These are phyloP conservation scores for Auricularia sp. DNA, from an alignment of 768 basidiomycete genomes.

Conservation along the genomic window DNA sequence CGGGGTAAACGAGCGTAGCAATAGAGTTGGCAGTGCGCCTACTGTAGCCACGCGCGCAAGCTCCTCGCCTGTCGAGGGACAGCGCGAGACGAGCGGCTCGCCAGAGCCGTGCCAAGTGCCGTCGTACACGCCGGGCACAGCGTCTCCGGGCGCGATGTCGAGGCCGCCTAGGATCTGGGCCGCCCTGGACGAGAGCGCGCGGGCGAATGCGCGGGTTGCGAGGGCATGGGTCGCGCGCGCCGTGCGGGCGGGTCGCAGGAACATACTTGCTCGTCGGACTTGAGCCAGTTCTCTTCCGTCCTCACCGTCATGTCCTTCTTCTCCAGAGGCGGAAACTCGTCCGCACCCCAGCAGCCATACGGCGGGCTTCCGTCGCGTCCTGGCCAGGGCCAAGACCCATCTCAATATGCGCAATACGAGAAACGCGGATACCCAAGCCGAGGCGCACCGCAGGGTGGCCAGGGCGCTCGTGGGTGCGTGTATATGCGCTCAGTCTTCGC, in stretches of 20 bases:
- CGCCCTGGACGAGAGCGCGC: slow-evolving; percentile 58
- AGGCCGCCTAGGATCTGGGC: slow-evolving; percentile 54
- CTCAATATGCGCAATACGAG: background rate
- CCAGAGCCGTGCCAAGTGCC: slow-evolving; percentile 73
- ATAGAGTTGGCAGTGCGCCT: background rate
- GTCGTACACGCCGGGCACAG: slow-evolving; percentile 69
- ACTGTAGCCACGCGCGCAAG: slow-evolving; percentile 65
- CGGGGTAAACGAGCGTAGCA: background rate
- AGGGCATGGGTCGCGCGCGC: background rate
- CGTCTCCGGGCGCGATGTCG: slow-evolving; percentile 45
- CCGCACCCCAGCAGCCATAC: slow-evolving; percentile 1
- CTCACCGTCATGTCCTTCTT: slow-evolving; percentile 6
- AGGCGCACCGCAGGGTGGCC: background rate
- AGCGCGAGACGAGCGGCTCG: slow-evolving; percentile 55
- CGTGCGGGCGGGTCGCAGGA: background rate
- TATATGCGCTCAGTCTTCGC: background rate
- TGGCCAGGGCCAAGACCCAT: background rate
- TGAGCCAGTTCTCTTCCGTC: no score
- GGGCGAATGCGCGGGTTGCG: slow-evolving; percentile 13
- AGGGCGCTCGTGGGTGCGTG: background rate
- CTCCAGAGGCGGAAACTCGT: background rate
- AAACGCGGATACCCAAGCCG: background rate
- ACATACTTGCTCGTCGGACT: background rate
- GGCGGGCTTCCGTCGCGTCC: slow-evolving; percentile 1
- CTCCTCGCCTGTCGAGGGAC: slow-evolving; percentile 81